phyloP scores from a whole-genome alignment of 768 basidiomycete species.

The Pleurotus sapidus region DNA sequence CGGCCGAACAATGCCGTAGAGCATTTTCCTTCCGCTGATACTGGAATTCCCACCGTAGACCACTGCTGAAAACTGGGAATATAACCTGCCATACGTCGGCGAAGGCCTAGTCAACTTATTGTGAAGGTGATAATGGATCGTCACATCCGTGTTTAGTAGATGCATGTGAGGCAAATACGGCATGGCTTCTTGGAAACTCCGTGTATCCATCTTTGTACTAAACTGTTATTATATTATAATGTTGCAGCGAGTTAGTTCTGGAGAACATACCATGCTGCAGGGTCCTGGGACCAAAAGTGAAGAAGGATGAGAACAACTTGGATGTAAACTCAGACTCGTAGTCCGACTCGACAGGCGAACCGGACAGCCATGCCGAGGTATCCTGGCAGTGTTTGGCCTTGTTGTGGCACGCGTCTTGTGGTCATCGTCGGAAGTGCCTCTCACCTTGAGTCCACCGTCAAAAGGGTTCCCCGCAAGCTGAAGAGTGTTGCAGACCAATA shows the following conservation, averaged over 20 bases:
- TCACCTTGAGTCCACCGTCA: slow-evolving; percentile 14
- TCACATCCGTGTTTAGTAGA: no score
- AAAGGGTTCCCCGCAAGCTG: neutral
- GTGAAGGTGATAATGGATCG: neutral
- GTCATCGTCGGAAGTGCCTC: slow-evolving; percentile 23
- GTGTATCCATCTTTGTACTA: no score
- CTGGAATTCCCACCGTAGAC: neutral
- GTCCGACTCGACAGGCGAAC: no score
- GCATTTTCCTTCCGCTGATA: neutral
- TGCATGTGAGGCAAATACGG: no score
- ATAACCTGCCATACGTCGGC: neutral
- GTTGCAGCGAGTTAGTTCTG: no score
- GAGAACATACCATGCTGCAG: no score
- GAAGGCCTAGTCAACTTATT: neutral
- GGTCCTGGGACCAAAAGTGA: no score
- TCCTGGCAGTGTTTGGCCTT: slow-evolving; percentile 25
- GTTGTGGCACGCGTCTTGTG: slow-evolving; percentile 40
- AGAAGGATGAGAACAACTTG: no score
- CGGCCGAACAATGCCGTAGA: neutral
- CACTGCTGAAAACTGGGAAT: neutral
- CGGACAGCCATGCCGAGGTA: no score
- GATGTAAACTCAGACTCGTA: no score
- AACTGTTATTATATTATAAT: no score
- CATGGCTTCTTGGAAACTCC: no score
- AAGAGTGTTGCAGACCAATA: slow-evolving; percentile 11